phyloP scores from a whole-genome alignment of 1,139 yeast species.

The Debaryomyces sp. region DNA sequence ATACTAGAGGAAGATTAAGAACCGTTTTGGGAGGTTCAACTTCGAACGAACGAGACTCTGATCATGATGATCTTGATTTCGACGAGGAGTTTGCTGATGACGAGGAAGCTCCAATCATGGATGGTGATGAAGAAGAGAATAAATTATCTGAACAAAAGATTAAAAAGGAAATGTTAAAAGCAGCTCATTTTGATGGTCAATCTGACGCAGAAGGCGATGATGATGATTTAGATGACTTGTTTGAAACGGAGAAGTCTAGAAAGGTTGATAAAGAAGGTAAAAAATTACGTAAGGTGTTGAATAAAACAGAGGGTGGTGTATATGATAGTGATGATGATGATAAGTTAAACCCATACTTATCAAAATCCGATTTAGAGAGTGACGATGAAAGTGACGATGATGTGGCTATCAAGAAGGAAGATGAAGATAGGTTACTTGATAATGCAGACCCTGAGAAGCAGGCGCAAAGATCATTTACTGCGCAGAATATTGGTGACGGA shows the following conservation, averaged over 20 bases:
- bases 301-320: constrained; percentile 85
- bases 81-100: constrained; percentile 98
- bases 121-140: constrained; percentile 94
- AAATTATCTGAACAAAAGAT: constrained; percentile 86
- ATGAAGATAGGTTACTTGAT: constrained; percentile 31
- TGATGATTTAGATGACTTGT: constrained; percentile 65
- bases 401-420: constrained; percentile 46
- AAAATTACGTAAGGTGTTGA: constrained; percentile 78
- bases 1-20: constrained; percentile 44
- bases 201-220: constrained; percentile 60
- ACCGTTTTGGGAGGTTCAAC: constrained; percentile 57
- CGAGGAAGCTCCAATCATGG: constrained; percentile 97
- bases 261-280: constrained; percentile 92
- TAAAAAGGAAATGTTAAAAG: constrained; percentile 87
- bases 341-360: constrained; percentile 72
- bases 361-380: constrained; percentile 70
- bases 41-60: constrained; percentile 65
- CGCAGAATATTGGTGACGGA: constrained; percentile 61
- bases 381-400: constrained; percentile 45
- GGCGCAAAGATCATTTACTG: constrained; percentile 41
- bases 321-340: constrained; percentile 86
- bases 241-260: constrained; percentile 61
- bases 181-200: constrained; percentile 70
- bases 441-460: constrained; percentile 13
- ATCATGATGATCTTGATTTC: constrained; percentile 89